Conservation (phyloP, 495 filamentous ascomycete genomes). For the Extremus antarcticus region DNA sequence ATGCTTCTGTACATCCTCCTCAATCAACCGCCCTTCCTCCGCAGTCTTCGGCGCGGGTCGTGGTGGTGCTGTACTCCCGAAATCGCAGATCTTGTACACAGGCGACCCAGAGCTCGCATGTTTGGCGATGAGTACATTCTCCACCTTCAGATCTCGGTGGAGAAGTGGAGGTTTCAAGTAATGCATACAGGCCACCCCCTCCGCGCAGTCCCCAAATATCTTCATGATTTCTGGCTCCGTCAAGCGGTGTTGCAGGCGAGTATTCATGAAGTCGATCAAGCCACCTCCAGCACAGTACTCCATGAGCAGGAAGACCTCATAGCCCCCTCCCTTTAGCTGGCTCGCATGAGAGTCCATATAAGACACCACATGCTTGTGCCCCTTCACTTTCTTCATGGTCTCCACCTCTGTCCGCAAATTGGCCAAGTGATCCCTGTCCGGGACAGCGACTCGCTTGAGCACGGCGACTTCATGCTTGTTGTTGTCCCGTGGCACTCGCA, state of each 20-base stretch:
- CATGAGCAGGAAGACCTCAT: slow-evolving; percentile 97
- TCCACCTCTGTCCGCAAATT: slow-evolving; percentile 98
- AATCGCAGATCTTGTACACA: slow-evolving; percentile 92
- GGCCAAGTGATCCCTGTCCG: slow-evolving; percentile 84
- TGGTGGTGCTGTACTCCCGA: slow-evolving; percentile 82
- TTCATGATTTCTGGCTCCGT: slow-evolving; percentile 95
- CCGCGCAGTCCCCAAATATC: slow-evolving; percentile 90
- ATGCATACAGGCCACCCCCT: slow-evolving; percentile 98
- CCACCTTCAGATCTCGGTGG: slow-evolving; percentile 93
- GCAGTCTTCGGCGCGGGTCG: slow-evolving; percentile 73
- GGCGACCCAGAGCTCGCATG: slow-evolving; percentile 38
- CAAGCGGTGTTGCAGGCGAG: slow-evolving; percentile 84
- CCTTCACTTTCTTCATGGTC: slow-evolving; percentile 98
- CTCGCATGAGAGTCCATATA: slow-evolving; percentile 98
- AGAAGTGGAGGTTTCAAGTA: slow-evolving; percentile 90
- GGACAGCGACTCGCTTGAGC: slow-evolving; percentile 92
- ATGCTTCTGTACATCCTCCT: slow-evolving; percentile 94
- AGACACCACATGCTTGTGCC: slow-evolving; percentile 88
- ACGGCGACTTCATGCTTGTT: slow-evolving; percentile 79
- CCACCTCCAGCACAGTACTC: slow-evolving; percentile 80
- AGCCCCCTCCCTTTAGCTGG: slow-evolving; percentile 81
- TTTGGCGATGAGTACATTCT: slow-evolving; percentile 87
- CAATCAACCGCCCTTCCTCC: slow-evolving; percentile 77
- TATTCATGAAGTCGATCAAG: slow-evolving; percentile 99
- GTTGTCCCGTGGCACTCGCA: slow-evolving; percentile 66